These are phyloP conservation scores for Gracilaria caudata DNA, from an alignment of 23 red algal species.

Conservation along the genomic window DNA sequence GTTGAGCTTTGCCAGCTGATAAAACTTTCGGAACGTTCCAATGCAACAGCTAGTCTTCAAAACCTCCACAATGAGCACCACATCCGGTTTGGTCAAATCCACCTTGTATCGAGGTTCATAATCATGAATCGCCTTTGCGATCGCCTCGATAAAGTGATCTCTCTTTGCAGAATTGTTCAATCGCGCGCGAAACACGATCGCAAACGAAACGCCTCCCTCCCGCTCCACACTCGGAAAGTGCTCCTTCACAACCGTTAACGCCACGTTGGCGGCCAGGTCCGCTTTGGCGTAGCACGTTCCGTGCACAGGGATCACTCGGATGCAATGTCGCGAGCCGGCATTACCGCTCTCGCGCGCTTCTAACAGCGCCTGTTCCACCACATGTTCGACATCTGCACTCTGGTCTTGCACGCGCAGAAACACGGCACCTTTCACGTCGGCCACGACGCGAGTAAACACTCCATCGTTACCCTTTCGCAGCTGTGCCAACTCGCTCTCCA, in stretches of 20 bases:
- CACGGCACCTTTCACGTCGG: slow-evolving; percentile 43
- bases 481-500: slow-evolving; percentile 26
- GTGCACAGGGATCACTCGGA: slow-evolving; percentile 48
- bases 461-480: neutral
- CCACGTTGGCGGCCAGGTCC: slow-evolving; percentile 8
- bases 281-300: slow-evolving; percentile 63
- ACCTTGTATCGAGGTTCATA: slow-evolving; percentile 61
- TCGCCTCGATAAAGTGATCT: slow-evolving; percentile 40
- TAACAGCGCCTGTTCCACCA: slow-evolving; percentile 41
- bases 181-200: slow-evolving; percentile 45
- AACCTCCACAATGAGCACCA: slow-evolving; percentile 64
- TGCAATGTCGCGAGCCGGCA: slow-evolving; percentile 45
- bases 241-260: slow-evolving; percentile 35
- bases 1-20: slow-evolving; percentile 67
- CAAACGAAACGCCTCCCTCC: slow-evolving; percentile 25
- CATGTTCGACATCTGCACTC: slow-evolving; percentile 18
- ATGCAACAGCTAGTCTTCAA: slow-evolving; percentile 61
- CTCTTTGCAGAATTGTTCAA: slow-evolving; percentile 51
- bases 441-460: slow-evolving; percentile 48
- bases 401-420: slow-evolving; percentile 30
- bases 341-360: slow-evolving; percentile 37
- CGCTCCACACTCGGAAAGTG: slow-evolving; percentile 35
- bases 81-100: slow-evolving; percentile 46
- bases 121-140: slow-evolving; percentile 44
- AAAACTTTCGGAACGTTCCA: slow-evolving; percentile 49